Evolutionary conservation across 306 rosid species (phyloP).

Genomic region (Vigna radiata): DNA sequence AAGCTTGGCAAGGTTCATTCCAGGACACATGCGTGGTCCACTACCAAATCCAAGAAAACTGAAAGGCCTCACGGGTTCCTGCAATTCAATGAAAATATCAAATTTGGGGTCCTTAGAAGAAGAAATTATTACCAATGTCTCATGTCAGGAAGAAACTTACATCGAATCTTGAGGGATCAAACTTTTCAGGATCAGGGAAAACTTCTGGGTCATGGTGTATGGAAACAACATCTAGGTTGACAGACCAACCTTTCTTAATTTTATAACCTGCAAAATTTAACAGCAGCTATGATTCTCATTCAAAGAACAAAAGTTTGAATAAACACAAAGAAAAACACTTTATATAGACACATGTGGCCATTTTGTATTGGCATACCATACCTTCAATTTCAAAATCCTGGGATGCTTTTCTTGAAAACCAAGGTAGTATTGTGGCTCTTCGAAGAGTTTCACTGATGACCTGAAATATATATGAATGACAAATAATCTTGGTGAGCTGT

Average conservation of each 20-base stretch:
- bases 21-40: slow-evolving; percentile 94
- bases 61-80: slow-evolving; percentile 71
- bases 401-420: slow-evolving; percentile 89
- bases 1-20: slow-evolving; percentile 85
- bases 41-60: slow-evolving; percentile 87
- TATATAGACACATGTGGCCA: not conserved
- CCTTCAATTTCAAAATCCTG: slow-evolving; percentile 87
- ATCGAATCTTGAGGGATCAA: slow-evolving; percentile 86
- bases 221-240: slow-evolving; percentile 84
- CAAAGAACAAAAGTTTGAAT: not conserved
- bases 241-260: slow-evolving; percentile 85
- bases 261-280: slow-evolving; percentile 60
- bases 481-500: not conserved
- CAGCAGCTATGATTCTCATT: slow-evolving; percentile 12
- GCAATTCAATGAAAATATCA: slow-evolving; percentile 42
- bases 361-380: slow-evolving; percentile 55
- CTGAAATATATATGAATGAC: slow-evolving; percentile 46
- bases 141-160: slow-evolving; percentile 45
- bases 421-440: slow-evolving; percentile 83
- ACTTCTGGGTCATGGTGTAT: slow-evolving; percentile 76
- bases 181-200: slow-evolving; percentile 70
- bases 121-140: not conserved
- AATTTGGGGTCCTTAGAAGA: not conserved
- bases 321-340: not conserved
- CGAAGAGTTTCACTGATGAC: slow-evolving; percentile 84